A percentile compares a stretch with the other conserved stretches of the same genome.
These are phyloP conservation scores for Akanthomyces dipterigenus DNA, from an alignment of 2,329 filamentous ascomycete genomes.

Conservation along the genomic window DNA sequence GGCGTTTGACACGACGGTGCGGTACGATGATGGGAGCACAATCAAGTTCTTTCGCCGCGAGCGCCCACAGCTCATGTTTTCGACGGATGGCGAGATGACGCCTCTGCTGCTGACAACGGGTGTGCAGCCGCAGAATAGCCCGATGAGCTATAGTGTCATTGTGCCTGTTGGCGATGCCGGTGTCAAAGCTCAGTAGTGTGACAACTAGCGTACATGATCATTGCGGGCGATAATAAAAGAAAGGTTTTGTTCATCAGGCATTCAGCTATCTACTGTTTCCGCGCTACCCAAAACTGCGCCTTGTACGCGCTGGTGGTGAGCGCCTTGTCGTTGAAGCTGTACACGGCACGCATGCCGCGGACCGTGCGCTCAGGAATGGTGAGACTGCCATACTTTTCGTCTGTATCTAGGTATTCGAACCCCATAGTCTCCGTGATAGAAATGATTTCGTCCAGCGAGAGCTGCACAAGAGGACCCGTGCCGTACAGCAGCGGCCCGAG, in stretches of 20 bases:
- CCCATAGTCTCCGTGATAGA: slow-evolving; percentile 41
- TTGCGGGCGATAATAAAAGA: not conserved
- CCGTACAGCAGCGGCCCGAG: slow-evolving; percentile 51
- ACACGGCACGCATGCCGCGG: slow-evolving; percentile 41
- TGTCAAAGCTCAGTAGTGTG: slow-evolving; percentile 10
- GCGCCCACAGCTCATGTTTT: slow-evolving; percentile 42
- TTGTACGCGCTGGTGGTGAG: slow-evolving; percentile 47
- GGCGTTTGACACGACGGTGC: slow-evolving; percentile 23
- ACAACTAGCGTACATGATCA: not conserved
- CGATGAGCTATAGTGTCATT: slow-evolving; percentile 19
- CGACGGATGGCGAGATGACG: slow-evolving; percentile 36
- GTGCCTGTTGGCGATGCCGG: slow-evolving; percentile 20
- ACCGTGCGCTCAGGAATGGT: slow-evolving; percentile 36
- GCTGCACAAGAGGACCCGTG: slow-evolving; percentile 45
- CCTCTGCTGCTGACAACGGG: slow-evolving; percentile 41
- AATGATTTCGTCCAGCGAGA: slow-evolving; percentile 48
- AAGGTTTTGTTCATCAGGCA: not conserved
- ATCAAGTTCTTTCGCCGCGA: slow-evolving; percentile 37
- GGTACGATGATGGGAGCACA: slow-evolving; percentile 31
- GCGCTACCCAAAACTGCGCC: slow-evolving; percentile 48
- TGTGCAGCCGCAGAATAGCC: slow-evolving; percentile 33
- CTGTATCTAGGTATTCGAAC: slow-evolving; percentile 42
- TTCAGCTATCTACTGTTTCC: slow-evolving; percentile 14
- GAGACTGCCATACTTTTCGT: slow-evolving; percentile 32
- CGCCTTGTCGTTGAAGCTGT: slow-evolving; percentile 44